phyloP scores from a whole-genome alignment of 164 flowering plant species.

The Vitis amurensis region DNA sequence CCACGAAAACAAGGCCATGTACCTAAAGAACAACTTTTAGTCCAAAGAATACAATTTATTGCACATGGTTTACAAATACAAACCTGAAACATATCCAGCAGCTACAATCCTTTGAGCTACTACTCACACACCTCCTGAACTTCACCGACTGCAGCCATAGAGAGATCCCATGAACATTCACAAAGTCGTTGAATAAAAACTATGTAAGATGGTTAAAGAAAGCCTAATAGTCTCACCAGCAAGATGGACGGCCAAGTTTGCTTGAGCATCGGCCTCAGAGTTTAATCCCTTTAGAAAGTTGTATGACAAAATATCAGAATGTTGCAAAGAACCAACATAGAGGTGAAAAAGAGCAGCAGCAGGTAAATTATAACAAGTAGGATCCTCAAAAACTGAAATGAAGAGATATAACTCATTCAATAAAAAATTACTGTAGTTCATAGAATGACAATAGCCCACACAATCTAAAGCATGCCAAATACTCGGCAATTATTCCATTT shows the following conservation, averaged over 20 bases:
- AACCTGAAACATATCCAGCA: constrained; percentile 2
- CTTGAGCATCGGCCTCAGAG: constrained; percentile 87
- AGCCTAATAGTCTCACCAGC: constrained; percentile 38
- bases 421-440: too few species aligned
- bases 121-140: constrained; percentile 33
- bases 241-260: constrained; percentile 65
- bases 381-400: too few species aligned
- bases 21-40: not conserved
- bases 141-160: constrained; percentile 59
- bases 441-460: too few species aligned
- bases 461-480: too few species aligned
- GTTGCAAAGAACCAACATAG: not conserved
- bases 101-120: not conserved
- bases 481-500: too few species aligned
- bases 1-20: not conserved
- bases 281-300: constrained; percentile 45
- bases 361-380: not conserved
- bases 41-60: not conserved
- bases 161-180: not conserved
- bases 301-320: not conserved
- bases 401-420: too few species aligned
- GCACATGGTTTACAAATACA: not conserved
- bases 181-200: not conserved
- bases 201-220: not conserved
- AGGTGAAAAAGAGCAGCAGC: not conserved